phyloP scores from a whole-genome alignment of 169 alveolate genomes.

The Cryptosporidium bovis region DNA sequence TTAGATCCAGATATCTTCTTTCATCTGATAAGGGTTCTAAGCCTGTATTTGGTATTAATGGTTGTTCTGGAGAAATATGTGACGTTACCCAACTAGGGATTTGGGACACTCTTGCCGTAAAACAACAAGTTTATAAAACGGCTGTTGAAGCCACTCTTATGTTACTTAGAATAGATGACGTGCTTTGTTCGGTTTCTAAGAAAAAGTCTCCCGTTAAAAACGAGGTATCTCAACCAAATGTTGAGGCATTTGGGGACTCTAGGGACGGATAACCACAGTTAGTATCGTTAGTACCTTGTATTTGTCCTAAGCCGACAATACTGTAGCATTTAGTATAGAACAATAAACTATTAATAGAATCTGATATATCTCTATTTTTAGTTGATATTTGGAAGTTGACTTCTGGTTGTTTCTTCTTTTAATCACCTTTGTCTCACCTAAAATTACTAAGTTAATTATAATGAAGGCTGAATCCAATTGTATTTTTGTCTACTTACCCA shows the following conservation, averaged over 20 bases:
- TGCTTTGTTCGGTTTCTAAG: slow-evolving; percentile 93
- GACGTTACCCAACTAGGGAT: slow-evolving; percentile 89
- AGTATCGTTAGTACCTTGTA: not conserved
- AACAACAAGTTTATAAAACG: slow-evolving; percentile 94
- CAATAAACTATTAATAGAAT: too few relatives aligned
- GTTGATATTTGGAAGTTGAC: too few relatives aligned
- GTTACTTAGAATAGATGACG: slow-evolving; percentile 96
- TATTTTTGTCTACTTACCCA: too few relatives aligned
- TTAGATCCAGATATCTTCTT: slow-evolving; percentile 17
- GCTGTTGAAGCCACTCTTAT: slow-evolving; percentile 95
- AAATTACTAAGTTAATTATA: too few relatives aligned
- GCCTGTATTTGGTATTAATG: slow-evolving; percentile 89
- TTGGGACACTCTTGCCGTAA: slow-evolving; percentile 95
- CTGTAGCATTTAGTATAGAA: not conserved
- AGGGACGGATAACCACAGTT: slow-evolving; percentile 35
- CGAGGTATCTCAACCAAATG: slow-evolving; percentile 23
- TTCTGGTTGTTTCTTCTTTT: too few relatives aligned
- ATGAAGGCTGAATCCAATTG: too few relatives aligned
- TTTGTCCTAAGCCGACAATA: not conserved
- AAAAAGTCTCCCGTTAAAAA: slow-evolving; percentile 55
- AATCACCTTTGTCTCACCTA: too few relatives aligned
- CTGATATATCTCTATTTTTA: too few relatives aligned
- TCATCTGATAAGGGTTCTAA: not conserved
- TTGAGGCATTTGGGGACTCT: slow-evolving; percentile 71
- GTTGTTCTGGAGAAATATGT: slow-evolving; percentile 92